Percentiles rank a stretch among this genome's conserved stretches.
These are phyloP conservation scores for Liquidambar formosana DNA, from an alignment of 164 flowering plant genomes.

Conservation along the genomic window DNA sequence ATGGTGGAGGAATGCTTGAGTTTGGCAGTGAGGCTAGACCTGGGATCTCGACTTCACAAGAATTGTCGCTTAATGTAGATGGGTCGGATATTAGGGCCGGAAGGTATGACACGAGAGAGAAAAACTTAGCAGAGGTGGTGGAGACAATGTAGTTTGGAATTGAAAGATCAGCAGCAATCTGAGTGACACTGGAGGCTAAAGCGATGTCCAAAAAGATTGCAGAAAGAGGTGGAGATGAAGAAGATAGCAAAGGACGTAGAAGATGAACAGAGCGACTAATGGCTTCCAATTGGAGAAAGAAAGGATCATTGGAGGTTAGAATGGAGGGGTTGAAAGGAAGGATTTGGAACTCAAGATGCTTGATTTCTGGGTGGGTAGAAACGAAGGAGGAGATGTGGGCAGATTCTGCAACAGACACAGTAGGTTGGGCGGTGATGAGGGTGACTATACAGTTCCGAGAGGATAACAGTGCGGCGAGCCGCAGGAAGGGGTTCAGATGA, in stretches of 20 bases:
- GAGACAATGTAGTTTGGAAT: conserved; percentile 38
- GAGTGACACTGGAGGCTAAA: conserved; percentile 16
- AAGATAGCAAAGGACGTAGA: conserved; percentile 21
- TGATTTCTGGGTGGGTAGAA: conserved; percentile 22
- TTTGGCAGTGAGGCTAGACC: conserved; percentile 33
- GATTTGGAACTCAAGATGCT: conserved; percentile 15
- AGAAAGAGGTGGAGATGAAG: conserved; percentile 26
- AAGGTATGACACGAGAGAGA: conserved; percentile 24
- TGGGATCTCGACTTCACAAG: conserved; percentile 22
- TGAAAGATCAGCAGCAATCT: conserved; percentile 16
- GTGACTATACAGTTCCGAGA: conserved; percentile 27
- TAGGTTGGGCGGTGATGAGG: conserved; percentile 35
- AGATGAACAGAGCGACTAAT: conserved; percentile 37
- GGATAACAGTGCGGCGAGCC: conserved; percentile 34
- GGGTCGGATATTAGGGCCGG: neutral
- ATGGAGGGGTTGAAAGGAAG: conserved; percentile 20
- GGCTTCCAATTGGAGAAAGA: conserved; percentile 39
- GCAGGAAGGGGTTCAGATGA: conserved; percentile 44
- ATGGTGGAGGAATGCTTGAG: conserved; percentile 30
- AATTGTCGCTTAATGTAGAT: neutral
- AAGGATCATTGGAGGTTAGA: conserved; percentile 33
- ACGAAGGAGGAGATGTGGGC: conserved; percentile 15
- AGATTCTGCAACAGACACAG: conserved; percentile 35
- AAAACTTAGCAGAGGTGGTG: conserved; percentile 43
- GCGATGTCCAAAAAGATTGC: conserved; percentile 23